Evolutionary conservation across 495 filamentous ascomycete genomes (phyloP), one percentile per base, ranked within the genome.

Genomic region (Podospora pseudocomata): DNA sequence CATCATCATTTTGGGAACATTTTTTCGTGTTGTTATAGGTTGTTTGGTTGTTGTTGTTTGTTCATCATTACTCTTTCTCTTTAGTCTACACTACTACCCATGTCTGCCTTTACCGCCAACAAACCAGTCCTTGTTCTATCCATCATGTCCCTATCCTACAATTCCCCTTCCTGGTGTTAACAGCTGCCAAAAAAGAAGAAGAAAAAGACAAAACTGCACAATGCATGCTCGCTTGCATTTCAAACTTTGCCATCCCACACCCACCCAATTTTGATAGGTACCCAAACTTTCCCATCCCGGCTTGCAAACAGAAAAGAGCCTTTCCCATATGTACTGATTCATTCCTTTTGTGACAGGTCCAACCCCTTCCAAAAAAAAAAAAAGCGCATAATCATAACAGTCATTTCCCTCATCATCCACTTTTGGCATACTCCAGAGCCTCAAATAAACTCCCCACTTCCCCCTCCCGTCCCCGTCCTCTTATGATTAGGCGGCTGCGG

Each of bases 401-500:
- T 59, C 56, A 18, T 59, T 26, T 59, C 56, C 19, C 9, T 59
- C 26, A 23, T 23, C 4, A 59, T 27, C 56, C 19, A 59, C 15
- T 27, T 32, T 32, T 0, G 4, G 4, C 7, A 32, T 32, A 6
- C 30, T 4, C 30, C 30, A 7, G 30, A 32, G 26, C 23, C 23
- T 18, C 26, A 61, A 30, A 18, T 13, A 28, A 20, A 58, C 56
- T 27, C 23, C 56, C 56, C 23, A 26, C 13, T 27, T n/a, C 23
- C 56, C 20, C 56, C 56, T 13, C 56, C 56, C 56, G 11, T 68
- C 67, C 28, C 60, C 39, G 9, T 61, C 32, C 27, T 65, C 23
- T 23, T 54, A 61, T 61, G 23, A 5, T 3, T 26, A 6, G 27
- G 59, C 30, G 23, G 59, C 59, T 5, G 26, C n/a, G 56, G 26